Evolutionary conservation across 345 rosid genomes (phyloP), one percentile per base, ranked within the genome.

Genomic region (Firmiana major): DNA sequence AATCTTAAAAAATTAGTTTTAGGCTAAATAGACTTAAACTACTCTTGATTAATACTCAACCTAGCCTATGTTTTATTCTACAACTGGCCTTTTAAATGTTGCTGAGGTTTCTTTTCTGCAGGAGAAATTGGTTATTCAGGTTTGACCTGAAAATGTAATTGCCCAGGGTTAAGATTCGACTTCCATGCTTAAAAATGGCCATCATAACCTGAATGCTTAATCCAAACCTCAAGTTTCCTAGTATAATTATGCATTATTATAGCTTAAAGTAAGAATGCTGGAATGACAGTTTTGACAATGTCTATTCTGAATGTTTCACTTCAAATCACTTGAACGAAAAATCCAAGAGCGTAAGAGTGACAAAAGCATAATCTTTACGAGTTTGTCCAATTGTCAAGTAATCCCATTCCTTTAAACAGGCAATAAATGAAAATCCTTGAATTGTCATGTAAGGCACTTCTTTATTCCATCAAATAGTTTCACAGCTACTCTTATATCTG

Each of bases 381-480:
- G 78, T 13, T 77, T 46, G 84, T 84, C 86, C 82, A 57, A 40
- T 38, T 28, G 40, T 36, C 83, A 89, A 84, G 92, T 22, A 81
- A 85, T 83, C 63, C 85, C 46, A 45, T 48, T 22, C 60, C 73
- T 51, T 75, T 7, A 31, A 53, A 40, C 45, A 3, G 40, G 54
- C 40, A 67, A 74, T 31, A 59, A 78, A 66, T 71, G n/a, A 28
- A 79, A 78, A 76, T 85, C 45, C 89, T 82, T 86, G 51, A 24
- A 81, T 81, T 86, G 80, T 40, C 75, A 74, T 73, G 66, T 4
- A 87, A 87, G 89, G 82, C 77, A 87, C 31, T 22, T 63, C 86
- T 88, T 81, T 77, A 79, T 77, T 81, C 84, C 55, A 16, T 31
- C 58, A 45, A 31, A 46, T 64, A 36, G 49, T 43, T 43, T 43